A percentile compares a stretch with the other conserved stretches of the same genome.
phyloP scores from a whole-genome alignment of 495 filamentous ascomycete species.

The Penicillium psychrofluorescens region DNA sequence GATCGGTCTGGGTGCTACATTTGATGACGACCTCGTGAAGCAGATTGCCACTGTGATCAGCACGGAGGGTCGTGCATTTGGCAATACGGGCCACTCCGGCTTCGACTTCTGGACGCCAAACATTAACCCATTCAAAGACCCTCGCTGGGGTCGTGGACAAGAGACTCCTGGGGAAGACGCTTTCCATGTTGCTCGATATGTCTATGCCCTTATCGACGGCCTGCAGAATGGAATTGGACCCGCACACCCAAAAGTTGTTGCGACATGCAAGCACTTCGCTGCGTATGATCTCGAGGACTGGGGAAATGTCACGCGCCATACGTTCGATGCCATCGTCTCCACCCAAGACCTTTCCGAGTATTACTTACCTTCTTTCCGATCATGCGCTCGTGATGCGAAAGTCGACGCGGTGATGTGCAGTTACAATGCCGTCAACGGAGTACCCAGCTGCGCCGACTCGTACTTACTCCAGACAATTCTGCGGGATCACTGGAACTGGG shows the following conservation, averaged over 20 bases:
- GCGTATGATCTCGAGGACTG: conserved; percentile 61
- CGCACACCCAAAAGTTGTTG: conserved; percentile 43
- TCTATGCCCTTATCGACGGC: conserved; percentile 51
- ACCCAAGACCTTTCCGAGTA: conserved; percentile 51
- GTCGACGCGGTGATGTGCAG: conserved; percentile 53
- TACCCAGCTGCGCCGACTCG: conserved; percentile 47
- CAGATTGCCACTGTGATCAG: conserved; percentile 50
- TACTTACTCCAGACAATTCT: conserved; percentile 53
- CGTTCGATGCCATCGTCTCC: conserved; percentile 49
- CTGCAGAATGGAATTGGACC: conserved; percentile 48
- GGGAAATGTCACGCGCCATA: conserved; percentile 43
- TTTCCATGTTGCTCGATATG: conserved; percentile 48
- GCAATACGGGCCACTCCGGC: conserved; percentile 49
- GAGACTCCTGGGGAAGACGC: conserved; percentile 61
- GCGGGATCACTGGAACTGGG: conserved; percentile 38
- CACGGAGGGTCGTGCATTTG: conserved; percentile 60
- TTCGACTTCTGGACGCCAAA: conserved; percentile 62
- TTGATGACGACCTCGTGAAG: conserved; percentile 53
- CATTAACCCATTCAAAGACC: conserved; percentile 60
- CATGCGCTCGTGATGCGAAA: conserved; percentile 42
- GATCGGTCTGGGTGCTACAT: conserved; percentile 50
- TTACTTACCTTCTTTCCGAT: conserved; percentile 27
- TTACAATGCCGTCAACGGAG: conserved; percentile 56
- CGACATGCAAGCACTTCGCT: conserved; percentile 59
- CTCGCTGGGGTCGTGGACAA: conserved; percentile 53